phyloP scores from a whole-genome alignment of 2,329 filamentous ascomycete species.

The Cladobotryum mycophilum region DNA sequence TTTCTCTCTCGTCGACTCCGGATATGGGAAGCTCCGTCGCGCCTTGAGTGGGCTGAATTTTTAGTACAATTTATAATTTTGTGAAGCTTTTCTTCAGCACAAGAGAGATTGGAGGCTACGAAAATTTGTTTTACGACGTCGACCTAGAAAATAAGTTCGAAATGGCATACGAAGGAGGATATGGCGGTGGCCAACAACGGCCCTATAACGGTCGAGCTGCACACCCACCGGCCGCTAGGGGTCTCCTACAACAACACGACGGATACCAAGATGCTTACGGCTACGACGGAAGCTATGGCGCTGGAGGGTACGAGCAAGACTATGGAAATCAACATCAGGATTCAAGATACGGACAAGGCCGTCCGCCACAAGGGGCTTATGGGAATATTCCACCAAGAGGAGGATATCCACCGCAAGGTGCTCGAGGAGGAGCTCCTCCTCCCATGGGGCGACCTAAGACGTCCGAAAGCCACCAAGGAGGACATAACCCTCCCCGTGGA shows the following conservation, averaged over 20 bases:
- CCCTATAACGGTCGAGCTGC: slow-evolving; percentile 43
- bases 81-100: too few relatives aligned
- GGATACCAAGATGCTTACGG: slow-evolving; percentile 41
- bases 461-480: slow-evolving; percentile 31
- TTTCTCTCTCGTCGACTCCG: background rate
- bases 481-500: slow-evolving; percentile 33
- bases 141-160: background rate
- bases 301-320: slow-evolving; percentile 31
- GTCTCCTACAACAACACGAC: slow-evolving; percentile 32
- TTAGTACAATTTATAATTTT: too few relatives aligned
- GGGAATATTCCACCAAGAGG: slow-evolving; percentile 36
- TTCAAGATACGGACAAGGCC: slow-evolving; percentile 39
- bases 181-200: slow-evolving; percentile 37
- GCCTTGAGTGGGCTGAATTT: too few relatives aligned
- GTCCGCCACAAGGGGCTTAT: slow-evolving; percentile 40
- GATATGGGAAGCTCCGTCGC: too few relatives aligned
- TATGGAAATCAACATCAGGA: slow-evolving; percentile 38
- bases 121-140: too few relatives aligned
- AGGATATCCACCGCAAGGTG: slow-evolving; percentile 35
- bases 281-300: slow-evolving; percentile 37
- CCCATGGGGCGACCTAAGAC: slow-evolving; percentile 19
- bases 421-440: slow-evolving; percentile 36
- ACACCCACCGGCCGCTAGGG: slow-evolving; percentile 33
- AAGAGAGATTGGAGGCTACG: too few relatives aligned
- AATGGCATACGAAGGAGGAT: slow-evolving; percentile 49